These are phyloP conservation scores for Marasmius sp. DNA, from an alignment of 1,284 basidiomycete genomes.

Conservation along the genomic window DNA sequence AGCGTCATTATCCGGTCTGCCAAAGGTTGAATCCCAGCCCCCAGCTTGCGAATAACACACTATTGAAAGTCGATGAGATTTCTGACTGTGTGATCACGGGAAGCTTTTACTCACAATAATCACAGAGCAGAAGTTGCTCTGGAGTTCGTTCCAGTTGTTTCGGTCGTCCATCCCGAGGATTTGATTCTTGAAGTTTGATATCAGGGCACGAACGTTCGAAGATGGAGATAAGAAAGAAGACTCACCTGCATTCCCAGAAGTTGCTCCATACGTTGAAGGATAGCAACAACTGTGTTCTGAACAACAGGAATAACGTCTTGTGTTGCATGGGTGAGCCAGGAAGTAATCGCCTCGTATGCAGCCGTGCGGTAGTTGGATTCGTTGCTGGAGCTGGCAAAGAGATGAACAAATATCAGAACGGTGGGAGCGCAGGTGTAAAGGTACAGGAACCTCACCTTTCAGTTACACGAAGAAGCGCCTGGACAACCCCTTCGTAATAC, in stretches of 20 bases:
- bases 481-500: conserved; percentile 87
- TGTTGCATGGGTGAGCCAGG: conserved; percentile 82
- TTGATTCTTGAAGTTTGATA: conserved; percentile 64
- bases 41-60: conserved; percentile 85
- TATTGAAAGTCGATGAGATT: conserved; percentile 29
- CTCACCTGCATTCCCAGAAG: conserved; percentile 78
- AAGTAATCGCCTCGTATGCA: conserved; percentile 94
- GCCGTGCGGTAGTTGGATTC: conserved; percentile 94
- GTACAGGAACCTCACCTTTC: conserved; percentile 62
- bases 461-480: conserved; percentile 80
- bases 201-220: background rate
- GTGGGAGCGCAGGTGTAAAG: background rate
- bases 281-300: conserved; percentile 80
- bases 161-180: conserved; percentile 94
- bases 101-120: conserved; percentile 62
- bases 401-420: conserved; percentile 14
- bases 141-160: conserved; percentile 99
- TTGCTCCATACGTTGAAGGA: conserved; percentile 89
- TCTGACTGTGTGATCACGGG: background rate
- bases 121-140: conserved; percentile 93
- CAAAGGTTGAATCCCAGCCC: conserved; percentile 82
- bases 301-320: conserved; percentile 82
- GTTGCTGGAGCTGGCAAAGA: conserved; percentile 67
- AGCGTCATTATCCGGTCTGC: conserved; percentile 97
- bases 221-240: background rate